These are phyloP conservation scores for Pichia nakasei DNA, from an alignment of 805 yeast genomes.

Conservation along the genomic window DNA sequence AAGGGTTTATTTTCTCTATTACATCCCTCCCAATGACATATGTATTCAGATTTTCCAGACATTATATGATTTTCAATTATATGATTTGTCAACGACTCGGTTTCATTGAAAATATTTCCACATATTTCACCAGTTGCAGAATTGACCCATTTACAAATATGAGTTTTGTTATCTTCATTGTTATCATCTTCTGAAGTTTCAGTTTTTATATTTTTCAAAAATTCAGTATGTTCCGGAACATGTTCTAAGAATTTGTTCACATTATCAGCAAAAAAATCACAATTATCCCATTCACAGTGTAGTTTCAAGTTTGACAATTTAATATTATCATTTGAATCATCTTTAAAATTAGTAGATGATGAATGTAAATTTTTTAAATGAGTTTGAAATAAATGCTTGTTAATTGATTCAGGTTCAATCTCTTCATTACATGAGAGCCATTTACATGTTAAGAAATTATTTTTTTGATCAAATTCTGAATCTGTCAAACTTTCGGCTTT, in stretches of 20 bases:
- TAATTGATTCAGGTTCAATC: slow-evolving; percentile 31
- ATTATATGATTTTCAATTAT: slow-evolving; percentile 61
- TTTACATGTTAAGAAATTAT: slow-evolving; percentile 34
- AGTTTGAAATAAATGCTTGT: slow-evolving; percentile 44
- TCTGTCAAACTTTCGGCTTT: neutral
- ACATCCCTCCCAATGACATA: slow-evolving; percentile 77
- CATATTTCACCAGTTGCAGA: slow-evolving; percentile 32
- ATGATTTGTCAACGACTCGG: slow-evolving; percentile 65
- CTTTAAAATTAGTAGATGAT: neutral
- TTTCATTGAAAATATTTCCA: slow-evolving; percentile 35
- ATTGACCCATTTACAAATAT: slow-evolving; percentile 33
- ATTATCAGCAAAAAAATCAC: slow-evolving; percentile 49
- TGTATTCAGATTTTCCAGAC: slow-evolving; percentile 59
- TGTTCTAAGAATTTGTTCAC: slow-evolving; percentile 51
- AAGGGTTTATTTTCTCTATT: slow-evolving; percentile 54
- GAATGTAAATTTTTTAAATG: slow-evolving; percentile 29
- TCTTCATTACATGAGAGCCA: slow-evolving; percentile 57
- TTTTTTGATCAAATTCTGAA: too few species aligned
- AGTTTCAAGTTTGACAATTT: slow-evolving; percentile 10
- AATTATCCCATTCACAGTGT: slow-evolving; percentile 71
- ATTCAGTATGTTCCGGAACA: slow-evolving; percentile 30
- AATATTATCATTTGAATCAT: neutral
- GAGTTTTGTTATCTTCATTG: slow-evolving; percentile 5
- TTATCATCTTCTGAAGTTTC: slow-evolving; percentile 8
- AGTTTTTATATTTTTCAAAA: neutral